These are phyloP conservation scores for Cladophialophora psammophila DNA, from an alignment of 2,329 filamentous ascomycete genomes.

Conservation along the genomic window DNA sequence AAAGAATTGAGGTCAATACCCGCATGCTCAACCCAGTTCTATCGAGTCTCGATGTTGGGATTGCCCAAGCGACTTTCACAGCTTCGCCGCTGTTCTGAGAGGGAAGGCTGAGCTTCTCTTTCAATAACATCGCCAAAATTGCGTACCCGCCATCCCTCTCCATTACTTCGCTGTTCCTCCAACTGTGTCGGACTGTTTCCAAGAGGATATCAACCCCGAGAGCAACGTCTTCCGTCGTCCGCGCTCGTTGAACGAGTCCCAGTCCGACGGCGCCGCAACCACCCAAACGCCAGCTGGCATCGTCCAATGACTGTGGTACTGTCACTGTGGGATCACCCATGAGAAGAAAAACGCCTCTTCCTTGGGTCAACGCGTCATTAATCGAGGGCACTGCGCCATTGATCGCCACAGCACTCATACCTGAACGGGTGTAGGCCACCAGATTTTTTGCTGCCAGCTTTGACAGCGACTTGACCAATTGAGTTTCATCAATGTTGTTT, in stretches of 20 bases:
- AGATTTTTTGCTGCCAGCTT: conserved; percentile 72
- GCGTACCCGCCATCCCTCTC: conserved; percentile 94
- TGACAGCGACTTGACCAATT: conserved; percentile 78
- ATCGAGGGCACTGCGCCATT: conserved; percentile 88
- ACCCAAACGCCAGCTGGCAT: conserved; percentile 90
- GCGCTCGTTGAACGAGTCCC: conserved; percentile 81
- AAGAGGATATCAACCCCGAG: conserved; percentile 84
- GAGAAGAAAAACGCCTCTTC: conserved; percentile 81
- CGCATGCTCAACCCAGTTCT: conserved; percentile 62
- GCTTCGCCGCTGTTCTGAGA: conserved; percentile 28
- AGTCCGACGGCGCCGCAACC: conserved; percentile 86
- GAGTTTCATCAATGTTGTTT: conserved; percentile 73
- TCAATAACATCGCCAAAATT: conserved; percentile 81
- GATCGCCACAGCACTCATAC: conserved; percentile 79
- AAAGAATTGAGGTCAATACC: conserved; percentile 77
- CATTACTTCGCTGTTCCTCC: conserved; percentile 98
- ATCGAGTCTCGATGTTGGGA: conserved; percentile 51
- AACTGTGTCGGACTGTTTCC: conserved; percentile 84
- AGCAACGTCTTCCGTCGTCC: conserved; percentile 72
- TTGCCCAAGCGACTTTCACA: conserved; percentile 29
- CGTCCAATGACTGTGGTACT: conserved; percentile 83
- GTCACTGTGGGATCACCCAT: conserved; percentile 83
- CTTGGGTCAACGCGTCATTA: conserved; percentile 83
- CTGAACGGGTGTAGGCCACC: conserved; percentile 73
- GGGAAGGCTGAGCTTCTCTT: conserved; percentile 70